A percentile compares a stretch with the other conserved stretches of the same genome.
phyloP scores from a whole-genome alignment of 768 basidiomycete species.

The Cystobasidium onofrii region DNA sequence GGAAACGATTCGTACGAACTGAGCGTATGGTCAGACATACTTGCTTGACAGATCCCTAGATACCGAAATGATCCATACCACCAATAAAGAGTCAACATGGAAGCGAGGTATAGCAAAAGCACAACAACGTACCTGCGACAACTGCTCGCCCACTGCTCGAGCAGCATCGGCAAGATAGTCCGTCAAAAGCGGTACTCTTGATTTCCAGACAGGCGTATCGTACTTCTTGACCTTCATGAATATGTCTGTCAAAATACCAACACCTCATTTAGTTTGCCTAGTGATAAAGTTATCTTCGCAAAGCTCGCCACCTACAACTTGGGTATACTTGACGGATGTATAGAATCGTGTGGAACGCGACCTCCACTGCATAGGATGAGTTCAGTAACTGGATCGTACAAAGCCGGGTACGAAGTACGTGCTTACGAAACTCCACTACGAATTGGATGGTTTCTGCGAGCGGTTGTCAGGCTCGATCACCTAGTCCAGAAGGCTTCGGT shows the following conservation, averaged over 20 bases:
- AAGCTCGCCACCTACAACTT: constrained; percentile 42
- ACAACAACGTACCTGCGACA: constrained; percentile 45
- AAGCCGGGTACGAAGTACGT: not conserved
- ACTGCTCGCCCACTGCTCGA: constrained; percentile 70
- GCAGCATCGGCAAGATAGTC: constrained; percentile 83
- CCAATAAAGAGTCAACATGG: not conserved
- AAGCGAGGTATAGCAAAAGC: constrained; percentile 54
- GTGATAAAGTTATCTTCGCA: not conserved
- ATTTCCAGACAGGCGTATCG: constrained; percentile 82
- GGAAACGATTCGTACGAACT: constrained; percentile 47
- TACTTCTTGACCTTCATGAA: constrained; percentile 84
- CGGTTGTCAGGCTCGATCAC: not conserved
- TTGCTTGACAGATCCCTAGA: constrained; percentile 67
- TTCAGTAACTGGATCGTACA: not conserved
- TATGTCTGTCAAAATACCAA: no score
- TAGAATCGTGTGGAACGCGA: constrained; percentile 83
- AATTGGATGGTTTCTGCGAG: constrained; percentile 37
- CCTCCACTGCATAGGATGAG: constrained; percentile 62
- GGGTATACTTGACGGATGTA: constrained; percentile 88
- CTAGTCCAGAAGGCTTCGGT: not conserved
- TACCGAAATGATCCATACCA: not conserved
- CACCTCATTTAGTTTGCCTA: no score
- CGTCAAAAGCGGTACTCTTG: constrained; percentile 76
- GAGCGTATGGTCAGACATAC: constrained; percentile 71
- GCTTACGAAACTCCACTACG: constrained; percentile 39